A percentile compares a stretch with the other conserved stretches of the same genome.
Conservation (phyloP, 257 asterid species). For the Solanum ahanhuiri region DNA sequence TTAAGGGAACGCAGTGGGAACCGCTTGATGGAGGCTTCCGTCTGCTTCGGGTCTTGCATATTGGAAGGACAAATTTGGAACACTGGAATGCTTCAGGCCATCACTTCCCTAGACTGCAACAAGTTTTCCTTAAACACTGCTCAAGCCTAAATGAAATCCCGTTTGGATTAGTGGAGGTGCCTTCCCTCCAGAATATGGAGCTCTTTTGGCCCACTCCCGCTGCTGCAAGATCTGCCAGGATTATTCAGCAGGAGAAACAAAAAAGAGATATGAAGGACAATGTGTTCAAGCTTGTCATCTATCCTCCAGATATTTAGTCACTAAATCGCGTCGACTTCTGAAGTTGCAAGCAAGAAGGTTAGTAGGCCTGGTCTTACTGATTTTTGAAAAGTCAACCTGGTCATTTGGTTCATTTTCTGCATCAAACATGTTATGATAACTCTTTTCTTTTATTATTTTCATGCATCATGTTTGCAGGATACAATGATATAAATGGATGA, state of each 20-base stretch:
- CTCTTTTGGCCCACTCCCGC: conserved; percentile 14
- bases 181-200: conserved; percentile 20
- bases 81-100: conserved; percentile 29
- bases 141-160: conserved; percentile 21
- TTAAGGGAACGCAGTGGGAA: conserved; percentile 31
- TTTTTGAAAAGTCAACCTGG: background rate
- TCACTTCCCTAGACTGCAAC: conserved; percentile 31
- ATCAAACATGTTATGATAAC: background rate
- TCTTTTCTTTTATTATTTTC: background rate
- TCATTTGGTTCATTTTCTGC: background rate
- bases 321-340: background rate
- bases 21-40: conserved; percentile 29
- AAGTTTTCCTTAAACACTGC: conserved; percentile 17
- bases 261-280: background rate
- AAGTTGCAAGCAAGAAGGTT: background rate
- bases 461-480: background rate
- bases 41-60: conserved; percentile 21
- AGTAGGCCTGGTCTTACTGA: background rate
- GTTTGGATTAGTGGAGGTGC: conserved; percentile 19
- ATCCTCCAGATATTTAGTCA: conserved; percentile 14
- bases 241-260: conserved; percentile 6
- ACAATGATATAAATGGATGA: background rate
- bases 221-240: conserved; percentile 18
- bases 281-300: conserved; percentile 16
- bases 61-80: conserved; percentile 28